Percentiles rank a stretch among this genome's conserved stretches.
Evolutionary conservation across 805 yeast species (phyloP).

Genomic region (Lachancea waltii): DNA sequence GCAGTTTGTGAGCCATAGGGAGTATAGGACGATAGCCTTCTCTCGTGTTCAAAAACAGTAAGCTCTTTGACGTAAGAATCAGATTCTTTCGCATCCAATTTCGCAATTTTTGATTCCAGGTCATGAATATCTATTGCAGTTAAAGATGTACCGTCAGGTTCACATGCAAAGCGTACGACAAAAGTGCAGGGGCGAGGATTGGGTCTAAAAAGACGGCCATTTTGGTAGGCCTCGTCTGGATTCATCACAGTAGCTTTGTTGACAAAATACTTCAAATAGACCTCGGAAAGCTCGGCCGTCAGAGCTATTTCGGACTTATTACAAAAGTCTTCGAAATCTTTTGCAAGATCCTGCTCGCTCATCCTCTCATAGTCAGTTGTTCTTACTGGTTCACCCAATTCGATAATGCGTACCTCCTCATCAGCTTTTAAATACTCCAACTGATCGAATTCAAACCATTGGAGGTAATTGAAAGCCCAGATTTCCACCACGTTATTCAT

Average conservation of each 20-base stretch:
- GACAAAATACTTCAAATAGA: slow-evolving; percentile 39
- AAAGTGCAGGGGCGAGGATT: slow-evolving; percentile 8
- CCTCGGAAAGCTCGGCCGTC: slow-evolving; percentile 43
- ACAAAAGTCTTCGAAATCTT: slow-evolving; percentile 19
- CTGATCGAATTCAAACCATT: slow-evolving; percentile 36
- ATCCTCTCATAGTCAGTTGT: too few species aligned
- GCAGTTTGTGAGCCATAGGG: background rate
- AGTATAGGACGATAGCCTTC: background rate
- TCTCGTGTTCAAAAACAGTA: background rate
- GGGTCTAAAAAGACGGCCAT: background rate
- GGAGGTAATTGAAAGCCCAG: slow-evolving; percentile 42
- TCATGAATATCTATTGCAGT: slow-evolving; percentile 12
- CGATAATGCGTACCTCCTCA: slow-evolving; percentile 1
- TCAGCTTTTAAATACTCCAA: slow-evolving; percentile 26
- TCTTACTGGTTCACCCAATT: too few species aligned
- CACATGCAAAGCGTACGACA: slow-evolving; percentile 16
- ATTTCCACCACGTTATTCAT: slow-evolving; percentile 42
- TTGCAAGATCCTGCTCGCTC: slow-evolving; percentile 3
- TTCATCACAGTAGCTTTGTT: slow-evolving; percentile 42
- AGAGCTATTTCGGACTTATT: slow-evolving; percentile 45
- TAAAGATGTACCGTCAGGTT: slow-evolving; percentile 15
- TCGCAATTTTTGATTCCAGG: slow-evolving; percentile 5
- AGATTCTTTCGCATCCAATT: slow-evolving; percentile 13
- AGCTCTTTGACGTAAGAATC: slow-evolving; percentile 17
- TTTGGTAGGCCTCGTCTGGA: slow-evolving; percentile 24